These are phyloP conservation scores for Mycosarcoma maydis DNA, from an alignment of 1,284 basidiomycete genomes.

Conservation along the genomic window DNA sequence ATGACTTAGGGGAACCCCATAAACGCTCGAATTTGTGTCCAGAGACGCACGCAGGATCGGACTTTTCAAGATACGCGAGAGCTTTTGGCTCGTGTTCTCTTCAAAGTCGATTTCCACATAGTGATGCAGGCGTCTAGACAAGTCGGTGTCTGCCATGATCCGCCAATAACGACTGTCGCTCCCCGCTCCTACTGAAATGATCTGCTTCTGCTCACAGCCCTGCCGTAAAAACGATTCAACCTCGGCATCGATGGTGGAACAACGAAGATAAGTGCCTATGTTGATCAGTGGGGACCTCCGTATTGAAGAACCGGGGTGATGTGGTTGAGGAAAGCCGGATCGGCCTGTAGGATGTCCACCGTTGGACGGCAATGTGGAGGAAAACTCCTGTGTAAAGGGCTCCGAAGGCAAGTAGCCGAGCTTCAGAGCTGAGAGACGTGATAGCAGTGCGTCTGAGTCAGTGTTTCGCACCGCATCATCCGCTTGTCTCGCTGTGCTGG, in stretches of 20 bases:
- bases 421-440: slow-evolving; percentile 73
- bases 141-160: slow-evolving; percentile 72
- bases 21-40: slow-evolving; percentile 5
- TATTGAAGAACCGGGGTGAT: slow-evolving; percentile 66
- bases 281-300: slow-evolving; percentile 86
- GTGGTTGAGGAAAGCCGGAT: background rate
- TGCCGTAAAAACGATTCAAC: slow-evolving; percentile 77
- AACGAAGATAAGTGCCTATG: slow-evolving; percentile 88
- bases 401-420: slow-evolving; percentile 35
- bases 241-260: slow-evolving; percentile 80
- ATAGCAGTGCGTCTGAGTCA: slow-evolving; percentile 78
- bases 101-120: slow-evolving; percentile 93
- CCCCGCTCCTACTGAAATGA: slow-evolving; percentile 88
- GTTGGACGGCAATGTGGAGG: background rate
- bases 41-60: slow-evolving; percentile 70
- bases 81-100: slow-evolving; percentile 83
- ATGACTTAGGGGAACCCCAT: background rate
- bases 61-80: slow-evolving; percentile 80
- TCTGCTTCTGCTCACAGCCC: slow-evolving; percentile 72
- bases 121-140: slow-evolving; percentile 59
- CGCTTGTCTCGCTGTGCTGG: slow-evolving; percentile 38
- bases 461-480: slow-evolving; percentile 78
- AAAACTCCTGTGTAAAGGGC: slow-evolving; percentile 42
- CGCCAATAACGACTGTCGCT: slow-evolving; percentile 95
- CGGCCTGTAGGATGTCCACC: background rate